Evolutionary conservation across 208 protist species (phyloP).

Genomic region (Trypanosoma cruzi): DNA sequence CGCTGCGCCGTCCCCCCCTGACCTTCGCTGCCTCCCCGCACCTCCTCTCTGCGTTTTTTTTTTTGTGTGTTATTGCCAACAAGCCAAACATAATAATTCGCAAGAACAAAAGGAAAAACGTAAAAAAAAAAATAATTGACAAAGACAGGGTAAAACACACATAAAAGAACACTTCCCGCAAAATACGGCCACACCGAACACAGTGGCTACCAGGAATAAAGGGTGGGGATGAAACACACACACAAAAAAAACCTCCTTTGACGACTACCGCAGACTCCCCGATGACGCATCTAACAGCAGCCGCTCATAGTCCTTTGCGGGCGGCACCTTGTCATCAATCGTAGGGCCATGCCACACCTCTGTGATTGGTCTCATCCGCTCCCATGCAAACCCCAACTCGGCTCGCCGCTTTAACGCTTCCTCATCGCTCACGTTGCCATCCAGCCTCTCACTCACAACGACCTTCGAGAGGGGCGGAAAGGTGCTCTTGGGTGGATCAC

Average conservation of each 20-base stretch:
- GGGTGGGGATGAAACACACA: not conserved
- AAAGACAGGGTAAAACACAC: not conserved
- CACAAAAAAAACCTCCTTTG: not conserved
- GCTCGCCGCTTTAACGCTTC: slow-evolving; percentile 19
- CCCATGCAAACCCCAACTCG: slow-evolving; percentile 32
- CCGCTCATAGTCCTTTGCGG: slow-evolving; percentile 70
- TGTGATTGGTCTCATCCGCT: slow-evolving; percentile 44
- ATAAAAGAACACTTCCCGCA: too few species aligned
- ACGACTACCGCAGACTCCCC: not conserved
- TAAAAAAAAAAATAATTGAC: slow-evolving; percentile 7
- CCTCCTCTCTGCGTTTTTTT: not conserved
- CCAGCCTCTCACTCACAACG: slow-evolving; percentile 24
- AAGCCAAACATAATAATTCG: too few species aligned
- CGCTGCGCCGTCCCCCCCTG: too few species aligned
- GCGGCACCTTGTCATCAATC: slow-evolving; percentile 60
- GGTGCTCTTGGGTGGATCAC: slow-evolving; percentile 4
- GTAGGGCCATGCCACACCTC: slow-evolving; percentile 60
- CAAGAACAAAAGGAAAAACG: not conserved
- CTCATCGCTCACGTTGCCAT: slow-evolving; percentile 28
- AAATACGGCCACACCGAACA: not conserved
- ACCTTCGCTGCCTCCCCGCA: too few species aligned
- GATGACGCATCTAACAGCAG: slow-evolving; percentile 35
- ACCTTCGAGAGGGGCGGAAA: slow-evolving; percentile 32
- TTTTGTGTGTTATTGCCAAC: too few species aligned
- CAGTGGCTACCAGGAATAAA: not conserved